Base-by-base conservation (phyloP, 176 grass and related monocot species). In the Oryza meridionalis region DNA sequence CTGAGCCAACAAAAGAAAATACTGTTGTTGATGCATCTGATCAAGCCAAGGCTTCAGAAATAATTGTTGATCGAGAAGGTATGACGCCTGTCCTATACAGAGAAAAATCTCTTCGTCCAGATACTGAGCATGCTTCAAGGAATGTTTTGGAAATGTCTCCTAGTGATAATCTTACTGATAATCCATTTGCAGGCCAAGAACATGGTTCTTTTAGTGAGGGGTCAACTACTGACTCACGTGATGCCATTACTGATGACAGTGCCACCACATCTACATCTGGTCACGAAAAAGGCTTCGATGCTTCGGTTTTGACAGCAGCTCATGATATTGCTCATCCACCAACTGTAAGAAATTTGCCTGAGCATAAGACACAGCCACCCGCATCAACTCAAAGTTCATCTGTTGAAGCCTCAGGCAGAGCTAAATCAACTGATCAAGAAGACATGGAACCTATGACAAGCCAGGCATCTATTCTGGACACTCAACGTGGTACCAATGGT, bases 391-490 rank as follows among this genome's bases (percentile, higher is more conserved):
- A 55, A 81, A 67, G 55, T 55, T 21, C 24, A 38, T 38, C 3
- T 22, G 9, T 29, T 11, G 32, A 70, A 25, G 12, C 67, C 47
- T 59, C 14, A 5, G 50, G 32, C 67, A 71, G 59, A 50, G 47
- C 33, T 71, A 81, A 81, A 81, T 59, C 79, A 81, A 27, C 27
- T 51, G 19, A 59, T 59, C 55, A 59, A 59, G 55, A 22, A 59
- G 55, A 59, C 55, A 59, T 59, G 6, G 22, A 59, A 59, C 55
- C 55, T 59, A 59, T 59, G 19, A 7, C 7, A 7, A 4, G 55
- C 55, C 19, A 9, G n/a, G 55, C 6, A 59, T 59, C 21, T 9
- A 4, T 21, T n/a, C 55, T 2, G 19, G 19, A n/a, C 21, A n/a
- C 17, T 59, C 55, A n/a, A 59, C 19, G 7, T 59, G 19, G 19